These are phyloP conservation scores for Annulohypoxylon truncatum DNA, from an alignment of 2,329 filamentous ascomycete genomes.

Conservation along the genomic window DNA sequence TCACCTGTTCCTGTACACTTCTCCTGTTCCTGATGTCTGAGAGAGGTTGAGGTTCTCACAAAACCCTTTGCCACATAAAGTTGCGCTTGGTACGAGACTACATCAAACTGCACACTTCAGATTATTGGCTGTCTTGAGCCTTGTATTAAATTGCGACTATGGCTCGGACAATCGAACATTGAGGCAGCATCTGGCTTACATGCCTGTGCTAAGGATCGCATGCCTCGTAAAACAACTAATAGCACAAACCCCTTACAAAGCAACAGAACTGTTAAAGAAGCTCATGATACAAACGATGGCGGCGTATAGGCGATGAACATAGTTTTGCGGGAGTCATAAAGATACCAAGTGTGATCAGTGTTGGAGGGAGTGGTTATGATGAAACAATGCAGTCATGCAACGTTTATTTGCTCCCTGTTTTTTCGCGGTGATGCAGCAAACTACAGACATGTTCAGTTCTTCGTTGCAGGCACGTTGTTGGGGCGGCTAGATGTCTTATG, in stretches of 20 bases:
- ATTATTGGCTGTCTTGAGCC: not conserved
- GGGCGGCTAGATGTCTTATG: slow-evolving; percentile 16
- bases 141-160: not conserved
- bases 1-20: not conserved
- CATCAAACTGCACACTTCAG: not conserved
- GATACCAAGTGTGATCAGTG: slow-evolving; percentile 25
- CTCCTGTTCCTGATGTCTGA: not conserved
- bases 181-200: not conserved
- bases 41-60: not conserved
- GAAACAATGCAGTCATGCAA: slow-evolving; percentile 7
- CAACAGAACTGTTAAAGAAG: not conserved
- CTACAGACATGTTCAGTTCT: slow-evolving; percentile 12
- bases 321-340: slow-evolving; percentile 18
- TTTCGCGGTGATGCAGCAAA: slow-evolving; percentile 11
- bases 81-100: not conserved
- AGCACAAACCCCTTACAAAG: not conserved
- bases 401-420: slow-evolving; percentile 16
- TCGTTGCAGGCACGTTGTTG: not conserved
- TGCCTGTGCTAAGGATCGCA: not conserved
- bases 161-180: not conserved
- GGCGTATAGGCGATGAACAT: slow-evolving; percentile 11
- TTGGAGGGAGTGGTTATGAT: not conserved
- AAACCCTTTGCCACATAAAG: not conserved
- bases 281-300: slow-evolving; percentile 29
- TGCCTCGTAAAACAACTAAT: not conserved